Base-by-base conservation (phyloP, 352 stramenopile genomes). In the Phytophthora sansomeana region DNA sequence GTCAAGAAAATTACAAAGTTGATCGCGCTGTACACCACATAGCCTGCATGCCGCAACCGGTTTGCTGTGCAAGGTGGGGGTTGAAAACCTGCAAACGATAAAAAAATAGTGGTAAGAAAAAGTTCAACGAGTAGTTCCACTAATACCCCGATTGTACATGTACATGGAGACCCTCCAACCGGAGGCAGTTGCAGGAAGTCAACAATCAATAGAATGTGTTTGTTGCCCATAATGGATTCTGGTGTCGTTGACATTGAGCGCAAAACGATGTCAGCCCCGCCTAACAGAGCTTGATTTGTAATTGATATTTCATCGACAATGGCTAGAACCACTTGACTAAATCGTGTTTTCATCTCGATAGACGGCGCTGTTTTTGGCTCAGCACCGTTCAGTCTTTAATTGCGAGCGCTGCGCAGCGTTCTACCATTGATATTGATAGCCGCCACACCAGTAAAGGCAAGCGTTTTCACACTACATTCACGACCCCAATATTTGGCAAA, bases 121-220 rank as follows among this genome's bases (percentile, higher is more conserved):
- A n/a, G n/a, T n/a, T n/a, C n/a, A n/a, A n/a, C n/a, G n/a, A n/a
- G n/a, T n/a, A n/a, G n/a, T n/a, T n/a, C n/a, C n/a, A n/a, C n/a
- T n/a, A n/a, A n/a, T n/a, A n/a, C n/a, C n/a, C n/a, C n/a, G n/a
- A n/a, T n/a, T n/a, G n/a, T n/a, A n/a, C n/a, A n/a, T n/a, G n/a
- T 58, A 75, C 61, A 74, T 39, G 36, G 38, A 26, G n/a, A 11
- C 8, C 58, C 72, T 10, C 5, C 35, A 0, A 72, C 53, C 2
- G 67, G 58, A 13, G 61, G 71, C 0, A 76, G 14, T 28, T 76
- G 72, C 0, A 72, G 10, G 17, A 53, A 73, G 38, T 80, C 64
- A 10, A 58, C 64, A 19, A 39, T 53, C 0, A 80, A 1, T 1
- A 75, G 0, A 0, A 63, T 5, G 24, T 80, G 67, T 10, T 58